These are phyloP conservation scores for Meyerozyma smithsonii DNA, from an alignment of 1,139 yeast genomes.

Conservation along the genomic window DNA sequence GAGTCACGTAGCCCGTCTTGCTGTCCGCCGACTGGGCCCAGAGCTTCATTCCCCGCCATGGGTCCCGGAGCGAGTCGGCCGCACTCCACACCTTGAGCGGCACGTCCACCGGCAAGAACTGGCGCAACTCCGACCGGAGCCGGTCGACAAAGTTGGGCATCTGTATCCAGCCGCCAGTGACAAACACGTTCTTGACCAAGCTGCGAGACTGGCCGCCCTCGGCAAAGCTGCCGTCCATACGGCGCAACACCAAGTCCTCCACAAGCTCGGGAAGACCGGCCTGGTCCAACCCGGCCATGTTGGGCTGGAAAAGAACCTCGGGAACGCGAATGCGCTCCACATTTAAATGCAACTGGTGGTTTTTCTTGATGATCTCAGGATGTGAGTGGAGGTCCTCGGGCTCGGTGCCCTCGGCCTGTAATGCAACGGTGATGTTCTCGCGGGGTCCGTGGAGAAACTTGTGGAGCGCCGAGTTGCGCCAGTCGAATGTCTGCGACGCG, in stretches of 20 bases:
- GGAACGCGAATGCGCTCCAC: constrained; percentile 90
- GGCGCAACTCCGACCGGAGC: constrained; percentile 58
- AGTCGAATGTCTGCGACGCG: constrained; percentile 73
- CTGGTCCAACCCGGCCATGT: constrained; percentile 91
- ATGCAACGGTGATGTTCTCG: constrained; percentile 42
- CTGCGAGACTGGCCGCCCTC: constrained; percentile 51
- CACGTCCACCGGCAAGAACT: constrained; percentile 66
- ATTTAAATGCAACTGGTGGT: constrained; percentile 84
- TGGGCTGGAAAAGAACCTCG: constrained; percentile 90
- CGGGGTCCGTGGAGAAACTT: constrained; percentile 87
- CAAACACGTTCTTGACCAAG: constrained; percentile 58
- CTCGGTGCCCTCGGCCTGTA: constrained; percentile 41
- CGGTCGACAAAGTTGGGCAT: constrained; percentile 66
- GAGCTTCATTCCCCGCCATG: constrained; percentile 93
- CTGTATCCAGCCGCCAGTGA: constrained; percentile 82
- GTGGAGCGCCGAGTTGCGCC: constrained; percentile 78
- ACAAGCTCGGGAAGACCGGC: constrained; percentile 82
- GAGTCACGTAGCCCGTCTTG: constrained; percentile 50
- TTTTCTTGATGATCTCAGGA: constrained; percentile 41
- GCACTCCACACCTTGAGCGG: constrained; percentile 63
- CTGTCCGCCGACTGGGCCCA: constrained; percentile 58
- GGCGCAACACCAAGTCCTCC: constrained; percentile 58
- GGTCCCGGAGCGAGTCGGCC: constrained; percentile 63
- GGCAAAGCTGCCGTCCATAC: constrained; percentile 50
- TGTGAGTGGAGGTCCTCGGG: constrained; percentile 41